Evolutionary conservation across 768 basidiomycete species (phyloP), one percentile per base, ranked within the genome.

Genomic region (Kwoniella pini): DNA sequence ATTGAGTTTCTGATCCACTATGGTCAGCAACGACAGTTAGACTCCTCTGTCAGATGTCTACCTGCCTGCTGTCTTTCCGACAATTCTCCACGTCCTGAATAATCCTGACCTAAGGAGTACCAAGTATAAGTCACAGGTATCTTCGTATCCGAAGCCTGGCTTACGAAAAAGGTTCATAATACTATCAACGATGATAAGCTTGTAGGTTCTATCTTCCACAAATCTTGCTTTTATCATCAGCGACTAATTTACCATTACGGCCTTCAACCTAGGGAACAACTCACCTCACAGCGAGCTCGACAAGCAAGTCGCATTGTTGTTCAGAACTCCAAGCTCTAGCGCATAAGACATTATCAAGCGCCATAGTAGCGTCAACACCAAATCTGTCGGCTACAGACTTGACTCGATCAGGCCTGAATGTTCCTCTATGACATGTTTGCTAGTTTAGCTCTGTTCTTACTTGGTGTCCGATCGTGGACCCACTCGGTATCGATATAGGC

Each of bases 151-250:
- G 31, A 28, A 27, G 5, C 22, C 1, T 4, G 39, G 1, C 76
- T 62, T 46, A 73, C 92, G 86, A 78, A 98, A 98, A 5, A 95
- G 83, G 27, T 94, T 95, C 91, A 98, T 95, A 62, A 97, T 94
- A 69, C 90, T 93, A 76, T 97, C 95, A 33, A 97, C 85, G 60
- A 97, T 92, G 88, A 95, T 71, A 4, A 78, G 65, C 60, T 76
- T 75, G 72, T 71, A 78, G 4, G 70, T 57, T 12, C 69, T 43
- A 58, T 73, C 70, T 45, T 76, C 70, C 21, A 69, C 70, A 57
- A 74, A 72, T 50, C 69, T 77, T 44, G 1, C 22, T 60, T 2
- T 36, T 36, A 11, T 4, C 19, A 31, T 27, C 43, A 43, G 36
- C 36, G n/a, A n/a, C n/a, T n/a, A n/a, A n/a, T n/a, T n/a, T n/a